Evolutionary conservation across 352 stramenopile genomes (phyloP).

Genomic region (Nothophytophthora sp.): DNA sequence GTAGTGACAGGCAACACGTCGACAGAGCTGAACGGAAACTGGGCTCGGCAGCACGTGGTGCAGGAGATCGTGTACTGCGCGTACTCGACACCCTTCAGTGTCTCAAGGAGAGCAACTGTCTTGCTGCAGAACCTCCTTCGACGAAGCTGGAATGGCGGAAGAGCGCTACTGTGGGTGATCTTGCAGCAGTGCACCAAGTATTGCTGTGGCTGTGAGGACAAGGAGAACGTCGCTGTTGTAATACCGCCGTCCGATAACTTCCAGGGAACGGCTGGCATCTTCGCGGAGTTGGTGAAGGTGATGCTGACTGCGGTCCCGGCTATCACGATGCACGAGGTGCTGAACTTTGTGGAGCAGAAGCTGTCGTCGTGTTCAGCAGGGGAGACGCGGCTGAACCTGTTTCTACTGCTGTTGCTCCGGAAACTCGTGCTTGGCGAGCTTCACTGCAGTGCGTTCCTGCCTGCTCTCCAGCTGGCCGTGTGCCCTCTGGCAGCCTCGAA

Average conservation of each 20-base stretch:
- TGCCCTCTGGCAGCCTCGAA: conserved; percentile 33
- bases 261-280: conserved; percentile 30
- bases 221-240: not conserved
- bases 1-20: conserved; percentile 24
- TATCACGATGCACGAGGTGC: conserved; percentile 23
- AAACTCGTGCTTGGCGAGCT: conserved; percentile 37
- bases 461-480: conserved; percentile 43
- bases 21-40: conserved; percentile 23
- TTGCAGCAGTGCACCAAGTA: conserved; percentile 58
- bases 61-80: conserved; percentile 46
- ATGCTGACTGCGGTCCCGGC: conserved; percentile 28
- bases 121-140: conserved; percentile 39
- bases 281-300: conserved; percentile 49
- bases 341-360: conserved; percentile 49
- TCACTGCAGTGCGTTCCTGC: conserved; percentile 23
- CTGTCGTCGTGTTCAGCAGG: conserved; percentile 40
- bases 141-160: conserved; percentile 8
- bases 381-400: conserved; percentile 48
- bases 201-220: conserved; percentile 51
- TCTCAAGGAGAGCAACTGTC: conserved; percentile 21
- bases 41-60: conserved; percentile 44
- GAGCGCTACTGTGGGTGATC: conserved; percentile 44
- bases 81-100: conserved; percentile 23
- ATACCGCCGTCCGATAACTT: conserved; percentile 10
- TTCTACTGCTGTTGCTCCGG: conserved; percentile 54